These are phyloP conservation scores for Cercospora sp. DNA, from an alignment of 2,329 filamentous ascomycete genomes.

Conservation along the genomic window DNA sequence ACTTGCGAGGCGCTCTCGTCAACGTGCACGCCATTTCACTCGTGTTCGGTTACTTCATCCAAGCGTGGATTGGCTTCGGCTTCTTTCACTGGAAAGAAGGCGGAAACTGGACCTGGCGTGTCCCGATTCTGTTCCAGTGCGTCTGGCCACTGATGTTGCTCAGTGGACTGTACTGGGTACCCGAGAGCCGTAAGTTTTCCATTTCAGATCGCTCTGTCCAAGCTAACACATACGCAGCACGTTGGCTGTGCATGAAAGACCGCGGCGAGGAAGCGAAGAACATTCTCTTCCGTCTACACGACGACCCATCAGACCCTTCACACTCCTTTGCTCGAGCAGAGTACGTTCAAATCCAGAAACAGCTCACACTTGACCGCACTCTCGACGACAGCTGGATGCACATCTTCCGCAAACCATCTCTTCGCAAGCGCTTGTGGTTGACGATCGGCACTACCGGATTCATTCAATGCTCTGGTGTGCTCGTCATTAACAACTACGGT, in stretches of 20 bases:
- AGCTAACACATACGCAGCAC: constrained; percentile 17
- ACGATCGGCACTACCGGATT: constrained; percentile 34
- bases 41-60: constrained; percentile 23
- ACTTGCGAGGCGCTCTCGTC: constrained; percentile 39
- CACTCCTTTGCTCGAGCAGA: constrained; percentile 34
- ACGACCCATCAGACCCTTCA: constrained; percentile 27
- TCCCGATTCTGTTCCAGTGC: constrained; percentile 22
- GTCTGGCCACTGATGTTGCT: constrained; percentile 24
- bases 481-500: constrained; percentile 38
- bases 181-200: constrained; percentile 22
- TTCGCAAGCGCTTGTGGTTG: constrained; percentile 33
- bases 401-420: constrained; percentile 34
- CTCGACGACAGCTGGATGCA: constrained; percentile 31
- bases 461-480: constrained; percentile 36
- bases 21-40: constrained; percentile 37
- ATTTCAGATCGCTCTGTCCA: not conserved
- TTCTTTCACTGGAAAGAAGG: constrained; percentile 25
- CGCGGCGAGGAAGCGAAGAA: constrained; percentile 26
- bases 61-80: constrained; percentile 25
- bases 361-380: constrained; percentile 35
- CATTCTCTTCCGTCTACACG: constrained; percentile 31
- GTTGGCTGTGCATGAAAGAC: constrained; percentile 32
- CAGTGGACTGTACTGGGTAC: constrained; percentile 19
- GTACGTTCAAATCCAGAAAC: constrained; percentile 37
- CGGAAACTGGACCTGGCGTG: constrained; percentile 23